Evolutionary conservation across 805 yeast species (phyloP).

Genomic region (Kluyveromyces wickerhamii): DNA sequence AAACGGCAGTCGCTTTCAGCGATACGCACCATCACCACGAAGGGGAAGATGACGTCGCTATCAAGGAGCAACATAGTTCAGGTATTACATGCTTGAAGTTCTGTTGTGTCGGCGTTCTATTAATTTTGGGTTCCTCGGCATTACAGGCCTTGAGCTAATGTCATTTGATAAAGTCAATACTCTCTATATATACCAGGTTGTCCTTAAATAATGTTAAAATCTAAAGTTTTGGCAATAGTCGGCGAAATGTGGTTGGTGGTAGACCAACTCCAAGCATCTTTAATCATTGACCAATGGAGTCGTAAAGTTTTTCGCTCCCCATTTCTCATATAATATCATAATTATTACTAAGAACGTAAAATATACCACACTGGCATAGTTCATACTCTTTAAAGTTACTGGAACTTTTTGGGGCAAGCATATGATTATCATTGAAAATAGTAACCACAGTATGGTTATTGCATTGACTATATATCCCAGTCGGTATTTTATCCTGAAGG

Average conservation of each 20-base stretch:
- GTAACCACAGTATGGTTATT: conserved; percentile 52
- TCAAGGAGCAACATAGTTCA: conserved; percentile 23
- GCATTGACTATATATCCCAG: conserved; percentile 59
- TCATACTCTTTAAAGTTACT: conserved; percentile 36
- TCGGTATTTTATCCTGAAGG: conserved; percentile 49
- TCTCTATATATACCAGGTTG: too few species aligned
- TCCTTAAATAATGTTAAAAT: too few species aligned
- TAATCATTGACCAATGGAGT: conserved; percentile 44
- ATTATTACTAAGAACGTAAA: conserved; percentile 38
- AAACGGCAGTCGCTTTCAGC: conserved; percentile 73
- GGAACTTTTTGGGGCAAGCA: conserved; percentile 65
- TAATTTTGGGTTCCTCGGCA: conserved; percentile 23
- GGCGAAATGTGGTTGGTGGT: too few species aligned
- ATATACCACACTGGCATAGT: conserved; percentile 57
- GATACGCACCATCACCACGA: conserved; percentile 46
- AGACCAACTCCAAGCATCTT: too few species aligned
- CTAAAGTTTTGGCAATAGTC: too few species aligned
- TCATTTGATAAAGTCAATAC: too few species aligned
- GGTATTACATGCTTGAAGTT: conserved; percentile 30
- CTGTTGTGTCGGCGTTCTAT: conserved; percentile 28
- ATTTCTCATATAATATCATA: conserved; percentile 43
- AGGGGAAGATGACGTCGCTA: conserved; percentile 19
- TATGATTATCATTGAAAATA: conserved; percentile 50
- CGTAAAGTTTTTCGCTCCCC: conserved; percentile 57
- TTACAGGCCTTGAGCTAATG: conserved; percentile 6